Evolutionary conservation across 2,329 filamentous ascomycete genomes (phyloP).

Genomic region (Dendrostoma leiphaemia): DNA sequence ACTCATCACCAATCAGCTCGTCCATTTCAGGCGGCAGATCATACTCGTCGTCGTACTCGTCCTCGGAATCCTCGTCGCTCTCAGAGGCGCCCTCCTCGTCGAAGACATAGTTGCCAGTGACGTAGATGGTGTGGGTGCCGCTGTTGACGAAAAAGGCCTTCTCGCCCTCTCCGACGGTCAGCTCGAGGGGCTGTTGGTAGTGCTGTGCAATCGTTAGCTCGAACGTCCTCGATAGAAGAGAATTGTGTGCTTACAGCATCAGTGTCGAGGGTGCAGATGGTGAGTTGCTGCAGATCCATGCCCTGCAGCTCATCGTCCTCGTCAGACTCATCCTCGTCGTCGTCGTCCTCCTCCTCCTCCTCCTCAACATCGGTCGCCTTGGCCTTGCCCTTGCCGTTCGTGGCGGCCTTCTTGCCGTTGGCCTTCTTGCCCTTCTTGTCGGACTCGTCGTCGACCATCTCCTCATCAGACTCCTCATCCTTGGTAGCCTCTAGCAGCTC

Average conservation of each 20-base stretch:
- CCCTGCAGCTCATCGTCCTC: conserved; percentile 62
- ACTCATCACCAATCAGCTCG: conserved; percentile 67
- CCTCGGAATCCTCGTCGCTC: conserved; percentile 63
- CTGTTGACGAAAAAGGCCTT: conserved; percentile 88
- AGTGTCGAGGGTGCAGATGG: conserved; percentile 93
- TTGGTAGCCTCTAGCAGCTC: conserved; percentile 71
- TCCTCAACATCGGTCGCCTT: conserved; percentile 60
- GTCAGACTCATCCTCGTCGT: conserved; percentile 37
- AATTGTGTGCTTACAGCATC: conserved; percentile 65
- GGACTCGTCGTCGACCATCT: conserved; percentile 61
- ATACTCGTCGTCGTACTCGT: conserved; percentile 74
- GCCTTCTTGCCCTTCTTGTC: conserved; percentile 58
- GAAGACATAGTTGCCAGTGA: conserved; percentile 95
- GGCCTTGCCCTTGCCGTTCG: conserved; percentile 35
- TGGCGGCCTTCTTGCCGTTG: conserved; percentile 38
- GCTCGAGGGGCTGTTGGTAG: conserved; percentile 93
- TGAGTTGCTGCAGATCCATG: conserved; percentile 78
- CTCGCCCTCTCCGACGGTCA: conserved; percentile 87
- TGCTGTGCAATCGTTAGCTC: conserved; percentile 54
- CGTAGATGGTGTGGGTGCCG: conserved; percentile 85
- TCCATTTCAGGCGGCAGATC: conserved; percentile 78
- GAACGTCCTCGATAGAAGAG: conserved; percentile 6
- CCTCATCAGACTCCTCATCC: conserved; percentile 59
- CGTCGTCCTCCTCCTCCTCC: conserved; percentile 53
- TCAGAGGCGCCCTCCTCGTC: conserved; percentile 61